Conservation (phyloP, 805 yeast genomes). For the Torulaspora franciscae region DNA sequence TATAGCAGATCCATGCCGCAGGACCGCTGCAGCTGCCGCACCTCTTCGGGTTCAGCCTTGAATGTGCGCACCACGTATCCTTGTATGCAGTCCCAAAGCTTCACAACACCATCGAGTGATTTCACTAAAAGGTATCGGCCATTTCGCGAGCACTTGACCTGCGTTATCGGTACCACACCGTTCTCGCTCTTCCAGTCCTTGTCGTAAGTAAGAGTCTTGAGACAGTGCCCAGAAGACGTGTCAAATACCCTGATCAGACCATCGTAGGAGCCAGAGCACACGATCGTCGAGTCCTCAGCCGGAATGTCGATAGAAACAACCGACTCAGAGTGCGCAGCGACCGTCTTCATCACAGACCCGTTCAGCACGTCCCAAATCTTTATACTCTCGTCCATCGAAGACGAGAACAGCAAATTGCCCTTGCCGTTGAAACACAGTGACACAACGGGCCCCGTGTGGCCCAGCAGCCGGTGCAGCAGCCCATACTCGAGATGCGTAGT, state of each 20-base stretch:
- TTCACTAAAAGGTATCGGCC: constrained; percentile 73
- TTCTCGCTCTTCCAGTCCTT: constrained; percentile 61
- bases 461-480: constrained; percentile 44
- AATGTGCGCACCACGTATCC: constrained; percentile 77
- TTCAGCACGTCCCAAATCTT: constrained; percentile 75
- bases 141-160: constrained; percentile 71
- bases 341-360: constrained; percentile 66
- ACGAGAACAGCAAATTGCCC: constrained; percentile 75
- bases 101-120: constrained; percentile 70
- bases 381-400: constrained; percentile 86
- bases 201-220: constrained; percentile 81
- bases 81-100: constrained; percentile 83
- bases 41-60: constrained; percentile 12
- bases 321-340: constrained; percentile 92
- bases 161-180: constrained; percentile 57
- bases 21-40: constrained; percentile 19
- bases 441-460: constrained; percentile 84
- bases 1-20: constrained; percentile 32
- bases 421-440: constrained; percentile 62
- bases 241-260: constrained; percentile 89
- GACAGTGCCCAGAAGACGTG: constrained; percentile 81
- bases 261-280: constrained; percentile 83
- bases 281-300: constrained; percentile 71
- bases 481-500: constrained; percentile 60
- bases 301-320: constrained; percentile 70